These are phyloP conservation scores for Narthecium ossifragum DNA, from an alignment of 106 monocot species.

Conservation along the genomic window DNA sequence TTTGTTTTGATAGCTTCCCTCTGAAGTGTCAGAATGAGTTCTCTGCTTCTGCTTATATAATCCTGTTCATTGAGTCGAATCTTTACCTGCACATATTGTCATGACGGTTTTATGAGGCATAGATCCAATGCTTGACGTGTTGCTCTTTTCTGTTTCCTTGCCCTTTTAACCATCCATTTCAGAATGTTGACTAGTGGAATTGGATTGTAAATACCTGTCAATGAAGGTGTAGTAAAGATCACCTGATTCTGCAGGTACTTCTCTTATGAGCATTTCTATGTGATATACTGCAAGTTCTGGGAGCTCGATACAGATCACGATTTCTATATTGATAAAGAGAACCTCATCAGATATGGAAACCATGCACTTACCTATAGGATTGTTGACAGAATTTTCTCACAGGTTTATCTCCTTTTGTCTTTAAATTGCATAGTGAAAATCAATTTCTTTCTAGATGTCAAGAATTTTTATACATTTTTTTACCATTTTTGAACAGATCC, in stretches of 20 bases:
- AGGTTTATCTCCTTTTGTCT: constrained; percentile 65
- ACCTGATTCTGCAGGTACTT: constrained; percentile 92
- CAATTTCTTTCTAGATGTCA: neutral
- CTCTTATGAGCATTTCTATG: constrained; percentile 98
- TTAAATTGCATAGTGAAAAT: neutral
- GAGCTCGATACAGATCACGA: constrained; percentile 98
- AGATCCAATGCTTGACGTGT: no score
- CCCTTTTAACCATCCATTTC: no score
- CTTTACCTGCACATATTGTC: no score
- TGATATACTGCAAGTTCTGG: constrained; percentile 99
- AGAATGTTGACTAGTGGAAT: no score
- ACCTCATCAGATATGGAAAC: constrained; percentile 91
- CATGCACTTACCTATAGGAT: constrained; percentile 93
- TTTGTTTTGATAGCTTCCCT: no score
- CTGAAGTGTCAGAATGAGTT: no score
- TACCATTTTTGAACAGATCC: constrained; percentile 36
- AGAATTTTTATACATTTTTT: neutral
- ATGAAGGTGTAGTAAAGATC: no score
- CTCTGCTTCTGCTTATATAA: no score
- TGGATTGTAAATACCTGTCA: no score
- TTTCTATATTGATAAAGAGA: constrained; percentile 90
- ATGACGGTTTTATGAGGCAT: no score
- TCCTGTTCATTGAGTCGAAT: no score
- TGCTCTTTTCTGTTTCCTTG: no score
- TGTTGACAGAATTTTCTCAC: constrained; percentile 89